These are phyloP conservation scores for Cyberlindnera bimundalis DNA, from an alignment of 805 yeast species.

Conservation along the genomic window DNA sequence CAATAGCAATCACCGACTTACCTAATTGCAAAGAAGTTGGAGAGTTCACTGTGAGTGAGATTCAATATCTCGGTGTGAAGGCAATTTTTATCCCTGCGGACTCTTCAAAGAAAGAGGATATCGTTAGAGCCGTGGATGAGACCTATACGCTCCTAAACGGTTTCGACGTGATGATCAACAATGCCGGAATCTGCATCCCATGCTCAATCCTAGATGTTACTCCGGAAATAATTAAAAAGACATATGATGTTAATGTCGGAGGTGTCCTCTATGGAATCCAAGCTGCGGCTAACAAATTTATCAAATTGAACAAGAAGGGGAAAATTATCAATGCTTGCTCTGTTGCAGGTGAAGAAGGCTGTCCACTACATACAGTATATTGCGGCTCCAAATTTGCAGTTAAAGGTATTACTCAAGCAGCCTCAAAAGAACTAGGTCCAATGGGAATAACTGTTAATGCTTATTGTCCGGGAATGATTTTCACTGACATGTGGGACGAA, in stretches of 20 bases:
- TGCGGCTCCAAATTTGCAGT: conserved; percentile 38
- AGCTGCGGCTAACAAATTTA: conserved; percentile 32
- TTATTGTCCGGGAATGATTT: conserved; percentile 39
- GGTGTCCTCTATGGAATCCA: conserved; percentile 34
- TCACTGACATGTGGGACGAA: conserved; percentile 35
- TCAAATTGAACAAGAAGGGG: conserved; percentile 30
- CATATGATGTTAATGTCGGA: conserved; percentile 29
- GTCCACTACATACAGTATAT: conserved; percentile 32
- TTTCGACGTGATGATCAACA: conserved; percentile 35
- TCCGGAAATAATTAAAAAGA: conserved; percentile 26
- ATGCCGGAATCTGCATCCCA: conserved; percentile 33
- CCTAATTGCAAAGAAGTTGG: conserved; percentile 24
- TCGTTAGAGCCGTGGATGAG: conserved; percentile 28
- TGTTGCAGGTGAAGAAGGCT: conserved; percentile 33
- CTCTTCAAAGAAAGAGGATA: conserved; percentile 23
- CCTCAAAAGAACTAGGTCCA: conserved; percentile 36
- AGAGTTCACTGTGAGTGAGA: conserved; percentile 21
- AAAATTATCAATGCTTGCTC: conserved; percentile 39
- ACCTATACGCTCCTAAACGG: conserved; percentile 30
- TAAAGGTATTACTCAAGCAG: conserved; percentile 34
- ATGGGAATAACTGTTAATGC: conserved; percentile 36
- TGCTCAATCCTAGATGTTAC: conserved; percentile 26
- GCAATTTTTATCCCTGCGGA: conserved; percentile 28
- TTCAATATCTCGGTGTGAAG: conserved; percentile 21
- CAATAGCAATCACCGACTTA: conserved; percentile 29